These are phyloP conservation scores for Rhodotorula glutinis DNA, from an alignment of 1,284 basidiomycete species.

Conservation along the genomic window DNA sequence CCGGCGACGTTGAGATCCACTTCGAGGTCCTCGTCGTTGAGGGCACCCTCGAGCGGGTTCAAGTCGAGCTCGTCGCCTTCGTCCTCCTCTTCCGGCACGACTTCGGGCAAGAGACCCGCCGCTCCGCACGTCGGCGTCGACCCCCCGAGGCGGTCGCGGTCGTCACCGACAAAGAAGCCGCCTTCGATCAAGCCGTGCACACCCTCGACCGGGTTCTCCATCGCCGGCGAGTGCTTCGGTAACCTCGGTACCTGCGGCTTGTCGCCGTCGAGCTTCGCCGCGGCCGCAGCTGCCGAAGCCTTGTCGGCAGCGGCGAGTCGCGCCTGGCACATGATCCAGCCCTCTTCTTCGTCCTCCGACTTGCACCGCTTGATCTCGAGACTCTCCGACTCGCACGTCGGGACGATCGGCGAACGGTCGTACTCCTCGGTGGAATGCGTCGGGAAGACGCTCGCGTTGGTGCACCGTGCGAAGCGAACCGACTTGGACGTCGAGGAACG, in stretches of 20 bases:
- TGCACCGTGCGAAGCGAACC: conserved; percentile 40
- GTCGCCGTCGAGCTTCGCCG: not conserved
- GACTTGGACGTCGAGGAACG: conserved; percentile 36
- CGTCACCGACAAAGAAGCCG: conserved; percentile 36
- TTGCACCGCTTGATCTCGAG: conserved; percentile 30
- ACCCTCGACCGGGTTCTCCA: conserved; percentile 37
- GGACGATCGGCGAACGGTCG: conserved; percentile 40
- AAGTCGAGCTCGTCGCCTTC: conserved; percentile 9
- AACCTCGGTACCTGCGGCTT: not conserved
- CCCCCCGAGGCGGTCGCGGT: conserved; percentile 22
- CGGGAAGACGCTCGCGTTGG: conserved; percentile 39
- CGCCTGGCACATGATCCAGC: conserved; percentile 39
- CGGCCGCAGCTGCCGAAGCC: not conserved
- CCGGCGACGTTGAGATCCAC: conserved; percentile 1
- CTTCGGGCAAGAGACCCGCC: conserved; percentile 12
- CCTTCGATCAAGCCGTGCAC: conserved; percentile 36
- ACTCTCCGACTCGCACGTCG: conserved; percentile 30
- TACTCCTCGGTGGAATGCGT: conserved; percentile 36
- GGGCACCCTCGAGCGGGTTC: conserved; percentile 3
- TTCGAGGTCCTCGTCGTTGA: conserved; percentile 10
- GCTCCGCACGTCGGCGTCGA: conserved; percentile 5
- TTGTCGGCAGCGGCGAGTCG: conserved; percentile 17
- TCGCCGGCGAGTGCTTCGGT: conserved; percentile 16
- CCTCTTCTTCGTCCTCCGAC: conserved; percentile 29
- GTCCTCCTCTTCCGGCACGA: conserved; percentile 9